phyloP scores from a whole-genome alignment of 148 eudicot species.

The Vaccinium corymbosum region DNA sequence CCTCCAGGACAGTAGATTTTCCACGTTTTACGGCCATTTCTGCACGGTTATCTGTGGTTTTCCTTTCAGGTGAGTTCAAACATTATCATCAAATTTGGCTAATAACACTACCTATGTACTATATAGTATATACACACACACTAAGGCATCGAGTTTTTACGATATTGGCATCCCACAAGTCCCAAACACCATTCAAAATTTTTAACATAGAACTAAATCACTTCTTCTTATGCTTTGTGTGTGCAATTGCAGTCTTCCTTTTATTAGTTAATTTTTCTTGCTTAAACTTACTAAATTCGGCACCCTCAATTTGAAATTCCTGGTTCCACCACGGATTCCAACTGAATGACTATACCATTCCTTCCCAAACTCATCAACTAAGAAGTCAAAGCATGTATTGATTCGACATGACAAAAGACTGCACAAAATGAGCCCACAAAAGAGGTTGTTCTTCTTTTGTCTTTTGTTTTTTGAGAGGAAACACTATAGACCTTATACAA shows the following conservation, averaged over 20 bases:
- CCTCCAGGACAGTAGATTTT: conserved; percentile 47
- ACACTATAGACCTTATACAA: background rate
- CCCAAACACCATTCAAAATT: too few species aligned
- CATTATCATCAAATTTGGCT: background rate
- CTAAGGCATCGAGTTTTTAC: too few species aligned
- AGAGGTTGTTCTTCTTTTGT: conserved; percentile 16
- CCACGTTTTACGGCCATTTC: conserved; percentile 80
- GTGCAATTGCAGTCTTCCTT: too few species aligned
- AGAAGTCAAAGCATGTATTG: background rate
- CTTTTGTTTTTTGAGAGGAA: background rate
- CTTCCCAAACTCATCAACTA: conserved; percentile 35
- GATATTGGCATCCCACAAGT: too few species aligned
- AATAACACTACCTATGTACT: too few species aligned
- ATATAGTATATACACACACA: too few species aligned
- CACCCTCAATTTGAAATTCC: too few species aligned
- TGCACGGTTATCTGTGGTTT: conserved; percentile 56
- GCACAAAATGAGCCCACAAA: background rate
- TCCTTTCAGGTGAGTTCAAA: background rate
- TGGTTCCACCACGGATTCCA: background rate
- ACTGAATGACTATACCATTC: background rate
- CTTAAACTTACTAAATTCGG: too few species aligned
- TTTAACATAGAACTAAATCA: too few species aligned
- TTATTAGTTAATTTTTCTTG: too few species aligned
- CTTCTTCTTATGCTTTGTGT: too few species aligned
- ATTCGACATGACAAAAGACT: background rate